phyloP scores from a whole-genome alignment of 106 monocot genomes.

The Dendrobium huoshanense region DNA sequence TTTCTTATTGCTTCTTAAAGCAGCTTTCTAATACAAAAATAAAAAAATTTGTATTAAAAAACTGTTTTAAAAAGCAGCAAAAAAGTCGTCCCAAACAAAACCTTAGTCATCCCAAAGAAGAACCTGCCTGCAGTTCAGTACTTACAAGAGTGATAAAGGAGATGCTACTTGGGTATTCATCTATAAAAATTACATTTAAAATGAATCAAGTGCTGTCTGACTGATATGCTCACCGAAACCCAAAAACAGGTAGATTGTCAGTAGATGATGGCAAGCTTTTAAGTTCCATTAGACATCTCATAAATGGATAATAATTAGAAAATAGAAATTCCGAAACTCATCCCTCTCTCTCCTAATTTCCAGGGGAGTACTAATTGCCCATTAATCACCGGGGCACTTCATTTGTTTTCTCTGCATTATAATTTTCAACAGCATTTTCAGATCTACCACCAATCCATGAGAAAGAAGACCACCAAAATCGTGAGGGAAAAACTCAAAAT shows the following conservation, averaged over 20 bases:
- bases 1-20: too few relatives aligned
- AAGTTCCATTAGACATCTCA: not conserved
- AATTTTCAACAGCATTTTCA: constrained; percentile 46
- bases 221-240: too few relatives aligned
- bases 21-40: too few relatives aligned
- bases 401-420: constrained; percentile 52
- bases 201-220: too few relatives aligned
- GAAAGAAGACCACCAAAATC: constrained; percentile 50
- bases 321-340: not conserved
- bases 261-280: not conserved
- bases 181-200: too few relatives aligned
- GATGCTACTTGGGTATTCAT: too few relatives aligned
- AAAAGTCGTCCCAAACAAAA: too few relatives aligned
- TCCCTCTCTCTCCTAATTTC: not conserved
- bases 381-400: not conserved
- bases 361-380: not conserved
- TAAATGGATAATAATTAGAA: not conserved
- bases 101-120: too few relatives aligned
- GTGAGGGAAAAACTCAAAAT: constrained; percentile 69
- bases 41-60: too few relatives aligned
- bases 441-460: constrained; percentile 27
- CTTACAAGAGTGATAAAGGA: too few relatives aligned
- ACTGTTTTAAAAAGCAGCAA: too few relatives aligned
- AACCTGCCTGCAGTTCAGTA: too few relatives aligned
- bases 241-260: not conserved